Evolutionary conservation across 2,329 filamentous ascomycete species (phyloP), one percentile per base, ranked within the genome.

Genomic region (Fusarium piperis): DNA sequence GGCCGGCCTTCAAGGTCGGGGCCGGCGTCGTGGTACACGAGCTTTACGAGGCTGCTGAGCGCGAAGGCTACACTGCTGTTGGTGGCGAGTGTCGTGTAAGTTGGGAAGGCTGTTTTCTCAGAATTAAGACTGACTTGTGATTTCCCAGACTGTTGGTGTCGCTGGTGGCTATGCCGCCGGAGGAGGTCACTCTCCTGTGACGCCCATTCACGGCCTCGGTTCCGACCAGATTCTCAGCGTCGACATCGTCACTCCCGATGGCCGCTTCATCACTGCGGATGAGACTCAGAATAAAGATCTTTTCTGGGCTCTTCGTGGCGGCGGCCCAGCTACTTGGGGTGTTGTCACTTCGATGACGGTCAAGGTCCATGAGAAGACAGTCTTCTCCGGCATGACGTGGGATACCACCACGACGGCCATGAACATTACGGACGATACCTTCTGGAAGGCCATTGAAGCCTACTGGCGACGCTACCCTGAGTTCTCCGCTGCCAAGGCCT

Each of bases 1-100:
- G 87, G 1, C 79, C 83, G 2, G 87, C 87, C 2, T 83, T 89
- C 77, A 89, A 86, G 75, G 78, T 88, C 33, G 87, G 86, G 6
- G 82, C 86, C 7, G 88, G 88, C 61, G 83, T 89, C 26, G 83
- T 87, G 69, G 86, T 84, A 8, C 83, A 79, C 38, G 86, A 90
- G 67, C 77, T 87, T 2, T 89, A 89, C 76, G 83, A 82, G 44
- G 83, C 82, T 52, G 86, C 86, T 7, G 76, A 85, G 28, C 76
- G 81, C 53, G 78, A 84, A 44, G 84, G 84, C 4, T 80, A 84
- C 48, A 83, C 82, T 0, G 82, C 87, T 9, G 84, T 89, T 23
- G 87, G 85, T 30, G 88, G 88, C 12, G 85, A 86, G 44, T 86
- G 86, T 65, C 78, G 72, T 38, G 77, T 78, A 71, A 74, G 72